A percentile compares a stretch with the other conserved stretches of the same genome.
Evolutionary conservation across 106 monocot genomes (phyloP).

Genomic region (Acorus calamus): DNA sequence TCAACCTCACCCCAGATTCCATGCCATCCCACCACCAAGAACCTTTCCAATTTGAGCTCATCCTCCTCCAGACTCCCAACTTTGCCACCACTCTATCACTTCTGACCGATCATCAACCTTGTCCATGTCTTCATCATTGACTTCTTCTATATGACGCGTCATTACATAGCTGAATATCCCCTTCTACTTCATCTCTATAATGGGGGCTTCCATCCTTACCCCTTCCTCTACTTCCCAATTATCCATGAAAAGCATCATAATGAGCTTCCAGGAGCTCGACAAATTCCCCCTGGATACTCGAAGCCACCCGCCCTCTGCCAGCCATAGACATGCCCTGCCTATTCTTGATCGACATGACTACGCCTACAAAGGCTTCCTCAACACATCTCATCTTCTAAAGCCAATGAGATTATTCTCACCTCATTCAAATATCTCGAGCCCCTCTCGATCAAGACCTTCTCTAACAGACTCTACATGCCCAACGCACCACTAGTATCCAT

Average conservation of each 20-base stretch:
- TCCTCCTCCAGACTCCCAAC: conserved; percentile 11
- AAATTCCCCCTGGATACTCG: conserved; percentile 11
- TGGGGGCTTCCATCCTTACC: too few species aligned
- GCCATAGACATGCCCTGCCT: conserved; percentile 12
- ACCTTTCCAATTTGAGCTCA: conserved; percentile 3
- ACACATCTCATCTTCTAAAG: conserved; percentile 1
- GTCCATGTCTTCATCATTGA: too few species aligned
- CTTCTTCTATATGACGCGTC: too few species aligned
- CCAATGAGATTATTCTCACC: conserved; percentile 35
- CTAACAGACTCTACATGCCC: conserved; percentile 12
- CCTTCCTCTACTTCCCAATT: too few species aligned
- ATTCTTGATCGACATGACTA: conserved; percentile 12
- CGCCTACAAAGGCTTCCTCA: not conserved
- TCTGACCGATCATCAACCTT: too few species aligned
- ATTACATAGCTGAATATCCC: too few species aligned
- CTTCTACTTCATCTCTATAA: too few species aligned
- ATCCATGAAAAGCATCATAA: not conserved
- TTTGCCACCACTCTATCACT: not conserved
- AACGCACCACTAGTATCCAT: conserved; percentile 13
- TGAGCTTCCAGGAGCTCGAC: conserved; percentile 18
- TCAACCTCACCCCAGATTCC: not conserved
- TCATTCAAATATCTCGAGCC: conserved; percentile 40
- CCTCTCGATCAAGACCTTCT: conserved; percentile 13
- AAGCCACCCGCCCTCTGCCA: conserved; percentile 13
- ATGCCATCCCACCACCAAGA: conserved; percentile 4